These are phyloP conservation scores for Lentinula aciculospora DNA, from an alignment of 768 basidiomycete genomes.

Conservation along the genomic window DNA sequence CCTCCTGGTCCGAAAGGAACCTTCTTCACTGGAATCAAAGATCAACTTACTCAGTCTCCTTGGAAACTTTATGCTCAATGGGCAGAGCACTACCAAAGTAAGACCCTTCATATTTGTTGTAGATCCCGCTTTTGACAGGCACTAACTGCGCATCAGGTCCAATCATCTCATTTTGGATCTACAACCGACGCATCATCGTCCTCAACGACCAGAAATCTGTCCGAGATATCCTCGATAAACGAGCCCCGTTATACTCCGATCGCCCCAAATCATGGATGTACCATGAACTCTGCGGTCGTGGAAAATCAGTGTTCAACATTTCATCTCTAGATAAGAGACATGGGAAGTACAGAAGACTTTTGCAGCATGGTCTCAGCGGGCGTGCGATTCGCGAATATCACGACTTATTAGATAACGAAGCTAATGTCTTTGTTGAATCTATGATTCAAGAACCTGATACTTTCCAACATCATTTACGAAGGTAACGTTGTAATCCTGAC, in stretches of 20 bases:
- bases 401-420: slow-evolving; percentile 30
- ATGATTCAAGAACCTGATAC: slow-evolving; percentile 23
- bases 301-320: slow-evolving; percentile 37
- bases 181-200: slow-evolving; percentile 41
- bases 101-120: neutral
- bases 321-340: slow-evolving; percentile 31
- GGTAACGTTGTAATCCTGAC: slow-evolving; percentile 19
- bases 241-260: slow-evolving; percentile 50
- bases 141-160: slow-evolving; percentile 21
- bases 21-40: slow-evolving; percentile 4
- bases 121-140: too few species aligned
- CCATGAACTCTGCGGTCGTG: slow-evolving; percentile 35
- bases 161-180: slow-evolving; percentile 41
- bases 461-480: slow-evolving; percentile 30
- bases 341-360: slow-evolving; percentile 33
- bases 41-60: slow-evolving; percentile 1
- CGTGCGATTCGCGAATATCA: slow-evolving; percentile 29
- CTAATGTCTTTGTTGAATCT: slow-evolving; percentile 25
- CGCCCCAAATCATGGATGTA: slow-evolving; percentile 43
- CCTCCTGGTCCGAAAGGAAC: slow-evolving; percentile 9
- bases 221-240: slow-evolving; percentile 43
- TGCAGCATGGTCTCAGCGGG: slow-evolving; percentile 30
- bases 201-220: slow-evolving; percentile 41
- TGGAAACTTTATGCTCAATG: slow-evolving; percentile 11
- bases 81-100: slow-evolving; percentile 10